phyloP scores from a whole-genome alignment of 331 rosid species.

The Quercus phellos region DNA sequence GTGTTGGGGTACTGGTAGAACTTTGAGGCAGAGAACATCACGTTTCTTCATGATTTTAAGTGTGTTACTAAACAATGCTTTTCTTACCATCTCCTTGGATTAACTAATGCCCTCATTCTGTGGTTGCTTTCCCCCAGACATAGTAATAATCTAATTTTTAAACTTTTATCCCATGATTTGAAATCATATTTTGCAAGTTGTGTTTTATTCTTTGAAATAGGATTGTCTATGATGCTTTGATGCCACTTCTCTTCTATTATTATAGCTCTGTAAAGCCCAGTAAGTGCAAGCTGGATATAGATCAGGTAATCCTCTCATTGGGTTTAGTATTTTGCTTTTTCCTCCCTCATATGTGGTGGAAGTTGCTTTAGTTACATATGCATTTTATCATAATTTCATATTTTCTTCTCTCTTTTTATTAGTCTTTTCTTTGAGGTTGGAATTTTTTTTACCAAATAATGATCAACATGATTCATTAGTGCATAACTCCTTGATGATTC shows the following conservation, averaged over 20 bases:
- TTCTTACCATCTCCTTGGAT: background rate
- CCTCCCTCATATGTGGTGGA: background rate
- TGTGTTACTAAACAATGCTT: slow-evolving; percentile 23
- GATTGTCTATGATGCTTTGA: slow-evolving; percentile 8
- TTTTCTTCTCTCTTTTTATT: background rate
- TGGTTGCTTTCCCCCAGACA: slow-evolving; percentile 1
- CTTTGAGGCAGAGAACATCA: slow-evolving; percentile 45
- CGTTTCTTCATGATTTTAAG: slow-evolving; percentile 28
- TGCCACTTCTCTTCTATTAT: slow-evolving; percentile 7
- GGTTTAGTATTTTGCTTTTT: background rate
- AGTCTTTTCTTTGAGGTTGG: background rate
- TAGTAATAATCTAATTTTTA: background rate
- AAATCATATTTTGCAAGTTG: background rate
- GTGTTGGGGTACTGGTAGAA: slow-evolving; percentile 30
- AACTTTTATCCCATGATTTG: slow-evolving; percentile 8
- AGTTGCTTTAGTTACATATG: background rate
- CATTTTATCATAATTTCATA: background rate
- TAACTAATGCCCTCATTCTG: background rate
- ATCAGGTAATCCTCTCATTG: slow-evolving; percentile 1
- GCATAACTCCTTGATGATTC: background rate
- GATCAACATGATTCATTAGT: background rate
- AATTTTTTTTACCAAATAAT: background rate
- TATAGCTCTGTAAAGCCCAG: slow-evolving; percentile 5
- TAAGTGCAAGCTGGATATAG: slow-evolving; percentile 10
- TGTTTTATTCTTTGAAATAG: background rate